A percentile compares a stretch with the other conserved stretches of the same genome.
Conservation (phyloP, 768 basidiomycete genomes). For the Russula olivacea region DNA sequence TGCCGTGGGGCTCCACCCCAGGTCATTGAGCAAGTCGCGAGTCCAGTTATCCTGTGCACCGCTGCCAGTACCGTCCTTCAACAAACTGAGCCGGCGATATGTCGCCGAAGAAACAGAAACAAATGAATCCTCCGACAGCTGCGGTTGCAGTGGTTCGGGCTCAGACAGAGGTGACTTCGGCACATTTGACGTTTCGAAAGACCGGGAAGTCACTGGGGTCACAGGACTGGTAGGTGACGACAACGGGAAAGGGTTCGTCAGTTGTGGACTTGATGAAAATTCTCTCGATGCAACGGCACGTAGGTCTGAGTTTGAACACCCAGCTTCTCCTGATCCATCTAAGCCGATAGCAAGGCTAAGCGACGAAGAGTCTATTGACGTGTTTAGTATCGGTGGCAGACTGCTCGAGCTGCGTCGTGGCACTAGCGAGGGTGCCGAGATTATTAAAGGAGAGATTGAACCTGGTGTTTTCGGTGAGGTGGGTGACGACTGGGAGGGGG, state of each 20-base stretch:
- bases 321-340: conserved; percentile 28
- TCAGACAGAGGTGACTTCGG: conserved; percentile 17
- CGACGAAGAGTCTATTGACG: conserved; percentile 53
- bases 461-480: conserved; percentile 21
- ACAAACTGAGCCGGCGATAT: conserved; percentile 33
- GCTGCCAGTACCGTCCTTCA: conserved; percentile 33
- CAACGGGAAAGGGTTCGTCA: not conserved
- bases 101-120: conserved; percentile 43
- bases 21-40: conserved; percentile 59
- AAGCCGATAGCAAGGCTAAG: conserved; percentile 32
- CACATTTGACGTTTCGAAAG: conserved; percentile 1
- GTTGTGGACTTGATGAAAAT: not conserved
- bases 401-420: conserved; percentile 44
- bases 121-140: conserved; percentile 29
- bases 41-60: conserved; percentile 57
- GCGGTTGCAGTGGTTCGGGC: conserved; percentile 18
- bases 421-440: conserved; percentile 41
- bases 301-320: not conserved
- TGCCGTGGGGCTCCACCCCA: conserved; percentile 30
- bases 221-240: conserved; percentile 7
- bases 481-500: conserved; percentile 12
- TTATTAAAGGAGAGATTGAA: conserved; percentile 29
- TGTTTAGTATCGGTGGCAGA: conserved; percentile 54
- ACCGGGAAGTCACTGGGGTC: conserved; percentile 15
- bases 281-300: not conserved